These are phyloP conservation scores for Leccinum uliginosum DNA, from an alignment of 768 basidiomycete species.

Conservation along the genomic window DNA sequence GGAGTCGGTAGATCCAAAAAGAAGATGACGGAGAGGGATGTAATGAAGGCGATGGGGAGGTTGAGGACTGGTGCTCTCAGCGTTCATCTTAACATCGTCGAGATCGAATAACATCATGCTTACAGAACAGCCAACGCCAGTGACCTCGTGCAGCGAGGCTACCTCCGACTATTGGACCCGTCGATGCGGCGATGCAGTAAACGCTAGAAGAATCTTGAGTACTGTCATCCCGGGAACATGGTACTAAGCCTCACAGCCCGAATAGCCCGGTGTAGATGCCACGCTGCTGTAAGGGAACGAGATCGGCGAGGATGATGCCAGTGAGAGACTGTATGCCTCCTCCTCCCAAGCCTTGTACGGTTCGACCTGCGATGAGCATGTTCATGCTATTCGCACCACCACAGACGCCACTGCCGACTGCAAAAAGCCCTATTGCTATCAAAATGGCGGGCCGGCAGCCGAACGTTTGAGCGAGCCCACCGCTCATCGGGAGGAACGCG, in stretches of 20 bases:
- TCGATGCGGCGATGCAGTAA: slow-evolving; percentile 31
- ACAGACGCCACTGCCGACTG: slow-evolving; percentile 34
- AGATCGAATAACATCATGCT: neutral
- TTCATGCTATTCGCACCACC: slow-evolving; percentile 24
- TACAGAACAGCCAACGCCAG: slow-evolving; percentile 46
- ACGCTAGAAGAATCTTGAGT: slow-evolving; percentile 9
- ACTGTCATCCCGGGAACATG: no score
- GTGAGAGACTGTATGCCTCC: slow-evolving; percentile 34
- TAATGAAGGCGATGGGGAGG: slow-evolving; percentile 32
- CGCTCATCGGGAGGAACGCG: slow-evolving; percentile 35
- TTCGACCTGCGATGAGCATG: slow-evolving; percentile 22
- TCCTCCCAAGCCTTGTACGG: slow-evolving; percentile 34
- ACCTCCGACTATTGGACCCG: slow-evolving; percentile 35
- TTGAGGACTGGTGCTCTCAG: slow-evolving; percentile 33
- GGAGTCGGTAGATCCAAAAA: slow-evolving; percentile 33
- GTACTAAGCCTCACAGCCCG: slow-evolving; percentile 8
- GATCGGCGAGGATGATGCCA: slow-evolving; percentile 39
- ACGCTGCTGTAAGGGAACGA: slow-evolving; percentile 40
- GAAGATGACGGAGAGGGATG: slow-evolving; percentile 19
- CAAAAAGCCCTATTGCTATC: slow-evolving; percentile 23
- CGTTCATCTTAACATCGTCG: neutral
- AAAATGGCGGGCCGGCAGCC: slow-evolving; percentile 29
- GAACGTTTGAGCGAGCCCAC: slow-evolving; percentile 29
- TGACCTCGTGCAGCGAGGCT: slow-evolving; percentile 29
- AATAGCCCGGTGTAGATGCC: slow-evolving; percentile 33